phyloP scores from a whole-genome alignment of 176 grass and related monocot genomes.

The Musa itinerans region DNA sequence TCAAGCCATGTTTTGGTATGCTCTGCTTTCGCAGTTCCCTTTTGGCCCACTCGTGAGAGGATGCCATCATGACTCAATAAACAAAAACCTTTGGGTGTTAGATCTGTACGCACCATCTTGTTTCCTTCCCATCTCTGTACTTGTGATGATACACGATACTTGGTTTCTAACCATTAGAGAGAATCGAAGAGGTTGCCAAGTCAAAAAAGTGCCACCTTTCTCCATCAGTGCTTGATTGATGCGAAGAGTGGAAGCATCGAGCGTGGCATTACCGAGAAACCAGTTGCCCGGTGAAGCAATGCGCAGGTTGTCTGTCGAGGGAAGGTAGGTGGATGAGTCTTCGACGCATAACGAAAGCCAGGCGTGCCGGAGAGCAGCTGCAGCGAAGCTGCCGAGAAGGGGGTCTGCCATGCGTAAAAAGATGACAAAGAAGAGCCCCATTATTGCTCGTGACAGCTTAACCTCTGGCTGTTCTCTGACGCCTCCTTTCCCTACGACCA shows the following conservation, averaged over 20 bases:
- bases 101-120: neutral
- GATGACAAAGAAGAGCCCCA: neutral
- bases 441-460: neutral
- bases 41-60: neutral
- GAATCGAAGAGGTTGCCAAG: no score
- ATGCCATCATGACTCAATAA: neutral
- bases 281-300: no score
- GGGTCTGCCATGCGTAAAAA: neutral
- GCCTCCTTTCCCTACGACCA: neutral
- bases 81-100: neutral
- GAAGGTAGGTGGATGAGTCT: neutral
- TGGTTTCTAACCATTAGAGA: no score
- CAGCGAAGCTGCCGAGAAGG: neutral
- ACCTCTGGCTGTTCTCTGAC: neutral
- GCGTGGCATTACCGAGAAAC: no score
- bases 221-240: no score
- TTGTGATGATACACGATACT: neutral
- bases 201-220: no score
- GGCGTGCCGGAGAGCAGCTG: neutral
- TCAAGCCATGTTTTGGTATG: neutral
- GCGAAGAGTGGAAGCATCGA: no score
- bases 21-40: neutral
- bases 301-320: no score
- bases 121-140: neutral
- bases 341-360: neutral